phyloP scores from a whole-genome alignment of 108 stramenopile genomes.

The Parietichytrium sp. region DNA sequence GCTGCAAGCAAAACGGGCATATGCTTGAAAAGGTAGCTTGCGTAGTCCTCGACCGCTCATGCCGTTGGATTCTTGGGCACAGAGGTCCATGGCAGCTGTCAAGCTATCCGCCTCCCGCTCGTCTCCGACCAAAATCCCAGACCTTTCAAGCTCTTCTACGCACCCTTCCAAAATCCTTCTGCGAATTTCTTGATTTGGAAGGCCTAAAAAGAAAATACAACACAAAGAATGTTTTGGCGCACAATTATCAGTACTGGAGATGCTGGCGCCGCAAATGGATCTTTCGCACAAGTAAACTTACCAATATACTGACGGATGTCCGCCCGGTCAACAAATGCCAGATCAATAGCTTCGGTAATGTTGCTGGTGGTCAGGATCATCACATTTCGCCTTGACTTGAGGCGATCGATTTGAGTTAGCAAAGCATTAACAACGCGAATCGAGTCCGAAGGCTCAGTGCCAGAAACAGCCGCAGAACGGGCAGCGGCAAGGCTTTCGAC shows the following conservation, averaged over 20 bases:
- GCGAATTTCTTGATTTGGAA: conserved; percentile 62
- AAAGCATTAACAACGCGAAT: conserved; percentile 74
- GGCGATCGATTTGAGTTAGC: conserved; percentile 70
- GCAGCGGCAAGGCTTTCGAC: conserved; percentile 70
- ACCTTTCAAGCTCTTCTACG: conserved; percentile 66
- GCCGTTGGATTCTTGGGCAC: conserved; percentile 40
- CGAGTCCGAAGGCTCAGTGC: conserved; percentile 66
- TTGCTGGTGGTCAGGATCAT: conserved; percentile 78
- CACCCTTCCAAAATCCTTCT: conserved; percentile 67
- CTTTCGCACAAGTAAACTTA: too few relatives aligned
- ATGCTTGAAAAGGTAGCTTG: conserved; percentile 61
- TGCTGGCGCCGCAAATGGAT: too few relatives aligned
- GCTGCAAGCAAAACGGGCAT: conserved; percentile 44
- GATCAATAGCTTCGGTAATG: conserved; percentile 68
- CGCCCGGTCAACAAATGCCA: conserved; percentile 78
- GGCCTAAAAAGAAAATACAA: conserved; percentile 50
- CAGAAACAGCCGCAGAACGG: background rate
- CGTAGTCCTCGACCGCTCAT: conserved; percentile 53
- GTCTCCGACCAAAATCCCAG: conserved; percentile 56
- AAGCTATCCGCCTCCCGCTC: background rate
- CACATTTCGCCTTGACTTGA: conserved; percentile 70
- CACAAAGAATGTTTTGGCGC: background rate
- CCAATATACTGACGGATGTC: conserved; percentile 67
- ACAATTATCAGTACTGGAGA: background rate
- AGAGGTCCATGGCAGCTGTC: background rate